These are phyloP conservation scores for Calamus simplicifolius DNA, from an alignment of 176 grass and related monocot genomes.

Conservation along the genomic window DNA sequence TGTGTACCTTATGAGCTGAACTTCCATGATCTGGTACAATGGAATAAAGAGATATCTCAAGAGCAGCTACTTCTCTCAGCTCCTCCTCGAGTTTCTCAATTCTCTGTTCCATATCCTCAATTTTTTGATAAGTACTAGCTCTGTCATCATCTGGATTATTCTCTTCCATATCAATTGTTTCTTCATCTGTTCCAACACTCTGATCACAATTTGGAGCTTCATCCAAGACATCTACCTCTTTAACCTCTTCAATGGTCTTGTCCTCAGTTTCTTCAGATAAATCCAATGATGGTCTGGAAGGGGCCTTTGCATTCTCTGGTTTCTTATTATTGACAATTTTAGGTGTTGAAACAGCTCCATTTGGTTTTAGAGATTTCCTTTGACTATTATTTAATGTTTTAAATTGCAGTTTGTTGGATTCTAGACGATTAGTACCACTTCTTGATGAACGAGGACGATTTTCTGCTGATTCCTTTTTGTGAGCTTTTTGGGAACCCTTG, in stretches of 20 bases:
- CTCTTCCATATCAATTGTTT: constrained; percentile 76
- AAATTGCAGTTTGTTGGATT: constrained; percentile 56
- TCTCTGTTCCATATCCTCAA: constrained; percentile 35
- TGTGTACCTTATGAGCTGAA: constrained; percentile 84
- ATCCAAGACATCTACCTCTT: constrained; percentile 92
- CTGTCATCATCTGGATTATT: constrained; percentile 26
- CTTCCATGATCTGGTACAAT: constrained; percentile 67
- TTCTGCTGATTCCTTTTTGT: constrained; percentile 58
- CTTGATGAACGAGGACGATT: constrained; percentile 38
- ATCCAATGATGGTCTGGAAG: constrained; percentile 51
- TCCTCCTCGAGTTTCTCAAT: constrained; percentile 64
- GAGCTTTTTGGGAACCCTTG: constrained; percentile 73
- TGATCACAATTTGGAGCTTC: constrained; percentile 85
- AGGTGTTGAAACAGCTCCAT: constrained; percentile 27
- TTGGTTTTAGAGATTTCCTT: constrained; percentile 58
- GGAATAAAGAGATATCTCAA: constrained; percentile 74
- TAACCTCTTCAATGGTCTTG: constrained; percentile 71
- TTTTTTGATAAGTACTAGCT: constrained; percentile 14
- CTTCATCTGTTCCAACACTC: constrained; percentile 90
- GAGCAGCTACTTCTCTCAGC: constrained; percentile 73
- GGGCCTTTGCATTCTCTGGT: constrained; percentile 34
- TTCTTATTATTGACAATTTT: constrained; percentile 45
- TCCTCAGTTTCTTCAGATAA: constrained; percentile 65
- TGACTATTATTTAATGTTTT: constrained; percentile 51
- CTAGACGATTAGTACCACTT: constrained; percentile 33